A percentile compares a stretch with the other conserved stretches of the same genome.
These are phyloP conservation scores for Pulveroboletus sp. DNA, from an alignment of 768 basidiomycete genomes.

Conservation along the genomic window DNA sequence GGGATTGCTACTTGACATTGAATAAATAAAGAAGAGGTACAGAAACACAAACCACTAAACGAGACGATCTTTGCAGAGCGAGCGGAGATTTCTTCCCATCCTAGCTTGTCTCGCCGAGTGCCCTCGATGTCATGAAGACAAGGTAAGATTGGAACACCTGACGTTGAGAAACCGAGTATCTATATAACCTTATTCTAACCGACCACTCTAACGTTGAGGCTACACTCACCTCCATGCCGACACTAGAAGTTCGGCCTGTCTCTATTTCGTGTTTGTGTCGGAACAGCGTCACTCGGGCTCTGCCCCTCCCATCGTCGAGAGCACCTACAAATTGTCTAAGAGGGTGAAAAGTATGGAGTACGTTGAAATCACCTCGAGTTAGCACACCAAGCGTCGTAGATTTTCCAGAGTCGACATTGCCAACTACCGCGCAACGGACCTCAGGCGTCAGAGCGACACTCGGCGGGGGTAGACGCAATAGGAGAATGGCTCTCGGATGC, in stretches of 20 bases:
- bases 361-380: constrained; percentile 64
- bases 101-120: constrained; percentile 78
- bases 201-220: neutral
- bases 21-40: neutral
- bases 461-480: constrained; percentile 73
- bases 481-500: constrained; percentile 54
- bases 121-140: constrained; percentile 58
- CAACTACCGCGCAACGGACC: constrained; percentile 92
- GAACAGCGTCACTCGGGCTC: constrained; percentile 84
- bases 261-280: constrained; percentile 98
- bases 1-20: no score
- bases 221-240: constrained; percentile 88
- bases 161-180: constrained; percentile 85
- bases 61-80: constrained; percentile 89
- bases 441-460: constrained; percentile 80
- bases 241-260: constrained; percentile 89
- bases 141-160: constrained; percentile 77
- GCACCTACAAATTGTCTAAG: constrained; percentile 42
- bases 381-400: constrained; percentile 92
- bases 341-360: constrained; percentile 19
- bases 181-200: constrained; percentile 25
- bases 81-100: constrained; percentile 93
- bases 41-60: constrained; percentile 64
- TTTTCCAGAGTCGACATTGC: constrained; percentile 93
- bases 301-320: constrained; percentile 77